Percentiles rank a stretch among this genome's conserved stretches.
phyloP scores from a whole-genome alignment of 2,329 filamentous ascomycete species.

The Xylariaceae sp. region DNA sequence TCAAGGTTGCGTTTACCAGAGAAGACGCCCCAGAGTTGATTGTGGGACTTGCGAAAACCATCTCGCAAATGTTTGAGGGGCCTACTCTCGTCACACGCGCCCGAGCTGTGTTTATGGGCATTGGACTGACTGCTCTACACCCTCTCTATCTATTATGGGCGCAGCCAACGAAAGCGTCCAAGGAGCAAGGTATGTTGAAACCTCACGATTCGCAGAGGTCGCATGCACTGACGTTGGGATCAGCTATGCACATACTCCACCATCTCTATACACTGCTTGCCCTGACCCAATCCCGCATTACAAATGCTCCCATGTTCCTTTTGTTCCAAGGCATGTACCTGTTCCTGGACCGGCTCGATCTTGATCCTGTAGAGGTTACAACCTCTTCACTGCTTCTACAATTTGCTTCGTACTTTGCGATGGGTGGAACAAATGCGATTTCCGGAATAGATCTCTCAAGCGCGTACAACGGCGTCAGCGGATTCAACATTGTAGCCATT shows the following conservation, averaged over 20 bases:
- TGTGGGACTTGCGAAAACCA: slow-evolving; percentile 35
- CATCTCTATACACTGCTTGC: slow-evolving; percentile 73
- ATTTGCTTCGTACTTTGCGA: slow-evolving; percentile 80
- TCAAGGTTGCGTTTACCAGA: slow-evolving; percentile 85
- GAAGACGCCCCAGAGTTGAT: slow-evolving; percentile 85
- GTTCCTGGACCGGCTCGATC: slow-evolving; percentile 41
- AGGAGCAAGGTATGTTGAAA: slow-evolving; percentile 20
- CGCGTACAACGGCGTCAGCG: slow-evolving; percentile 86
- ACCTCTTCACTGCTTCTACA: slow-evolving; percentile 72
- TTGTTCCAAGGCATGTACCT: slow-evolving; percentile 61
- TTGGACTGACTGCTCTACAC: slow-evolving; percentile 35
- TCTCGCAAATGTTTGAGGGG: slow-evolving; percentile 38
- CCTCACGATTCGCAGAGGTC: not conserved
- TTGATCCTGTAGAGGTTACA: slow-evolving; percentile 56
- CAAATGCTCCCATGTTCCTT: slow-evolving; percentile 82
- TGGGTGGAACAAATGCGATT: slow-evolving; percentile 90
- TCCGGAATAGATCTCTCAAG: slow-evolving; percentile 92
- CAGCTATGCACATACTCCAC: slow-evolving; percentile 50
- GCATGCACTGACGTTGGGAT: not conserved
- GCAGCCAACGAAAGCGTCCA: slow-evolving; percentile 19
- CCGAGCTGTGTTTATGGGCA: slow-evolving; percentile 45
- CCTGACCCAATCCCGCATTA: slow-evolving; percentile 78
- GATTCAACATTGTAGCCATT: slow-evolving; percentile 77
- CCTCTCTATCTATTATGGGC: slow-evolving; percentile 36
- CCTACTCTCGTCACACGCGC: slow-evolving; percentile 45